Percentiles rank a stretch among this genome's conserved stretches.
Evolutionary conservation across 192 early-diverging fungal genomes (phyloP).

Genomic region (Coemansia asiatica): DNA sequence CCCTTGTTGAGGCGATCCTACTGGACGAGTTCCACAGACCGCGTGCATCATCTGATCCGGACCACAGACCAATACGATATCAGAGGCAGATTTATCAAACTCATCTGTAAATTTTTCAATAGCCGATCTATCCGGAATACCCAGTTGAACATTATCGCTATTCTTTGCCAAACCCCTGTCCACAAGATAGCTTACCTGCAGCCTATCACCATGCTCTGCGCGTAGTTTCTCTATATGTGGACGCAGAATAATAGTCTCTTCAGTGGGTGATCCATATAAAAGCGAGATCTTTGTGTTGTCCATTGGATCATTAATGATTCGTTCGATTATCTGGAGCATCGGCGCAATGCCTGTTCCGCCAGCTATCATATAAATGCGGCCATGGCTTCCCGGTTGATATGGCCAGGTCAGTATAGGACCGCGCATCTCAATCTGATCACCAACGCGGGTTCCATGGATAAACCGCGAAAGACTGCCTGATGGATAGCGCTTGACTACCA

Average conservation of each 20-base stretch:
- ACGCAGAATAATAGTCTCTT: constrained; percentile 58
- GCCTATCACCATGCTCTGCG: too few relatives aligned
- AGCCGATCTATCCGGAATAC: too few relatives aligned
- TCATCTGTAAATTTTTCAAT: too few relatives aligned
- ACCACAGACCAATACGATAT: too few relatives aligned
- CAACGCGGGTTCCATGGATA: constrained; percentile 55
- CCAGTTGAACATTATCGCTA: too few relatives aligned
- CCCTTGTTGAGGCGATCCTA: constrained; percentile 56
- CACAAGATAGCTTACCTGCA: too few relatives aligned
- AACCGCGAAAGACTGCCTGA: constrained; percentile 67
- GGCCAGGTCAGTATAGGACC: constrained; percentile 64
- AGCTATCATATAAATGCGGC: constrained; percentile 55
- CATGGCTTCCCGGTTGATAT: constrained; percentile 14
- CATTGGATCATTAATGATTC: constrained; percentile 43
- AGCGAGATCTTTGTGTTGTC: constrained; percentile 46
- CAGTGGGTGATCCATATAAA: constrained; percentile 37
- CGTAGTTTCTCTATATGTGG: too few relatives aligned
- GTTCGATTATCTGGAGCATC: constrained; percentile 64
- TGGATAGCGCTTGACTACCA: constrained; percentile 67
- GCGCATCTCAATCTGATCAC: constrained; percentile 63
- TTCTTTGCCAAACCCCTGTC: too few relatives aligned
- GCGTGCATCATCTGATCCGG: constrained; percentile 56
- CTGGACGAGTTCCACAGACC: constrained; percentile 57
- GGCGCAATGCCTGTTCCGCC: constrained; percentile 82
- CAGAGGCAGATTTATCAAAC: too few relatives aligned